Evolutionary conservation across 73 alveolate species (phyloP), one percentile per base, ranked within the genome.

Genomic region (Blepharisma japonicum): DNA sequence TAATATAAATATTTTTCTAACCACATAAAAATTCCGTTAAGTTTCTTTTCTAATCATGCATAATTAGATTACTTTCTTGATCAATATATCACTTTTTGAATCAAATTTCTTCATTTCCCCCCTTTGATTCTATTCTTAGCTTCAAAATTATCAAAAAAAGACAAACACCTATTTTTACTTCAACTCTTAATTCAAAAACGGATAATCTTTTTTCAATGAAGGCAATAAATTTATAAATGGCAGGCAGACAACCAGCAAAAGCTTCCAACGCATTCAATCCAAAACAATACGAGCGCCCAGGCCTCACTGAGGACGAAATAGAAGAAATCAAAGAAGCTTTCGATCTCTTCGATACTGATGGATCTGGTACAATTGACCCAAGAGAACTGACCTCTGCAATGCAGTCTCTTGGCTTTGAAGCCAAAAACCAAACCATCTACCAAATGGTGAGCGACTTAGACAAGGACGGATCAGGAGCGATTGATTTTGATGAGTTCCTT

Each of bases 281-380:
- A 46, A 85, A 81, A 86, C 88, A 83, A 27, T 85, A 79, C 49
- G 86, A 79, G 47, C 68, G 71, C 55, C 68, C 68, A 56, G 86
- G 86, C 27, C 71, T 79, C 68, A 79, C 86, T 67, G 81, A 56
- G 50, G 86, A 79, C 55, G 86, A 79, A 79, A 80, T 71, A 48
- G 87, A 84, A 78, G 87, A 78, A 78, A 84, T 84, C 56, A 84
- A 78, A 78, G 91, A 84, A 84, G 91, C 80, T 56, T 84, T 84
- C 76, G 74, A 78, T 78, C 80, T 84, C 79, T 84, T 78, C 68
- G 91, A 84, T 68, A 68, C 81, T 2, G 86, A 77, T 68, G 80
- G 39, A 84, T 79, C 79, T 71, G 86, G 86, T 5, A 32, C 74
- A 45, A 84, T 84, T 55, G 71, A 77, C 71, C 87, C 87, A 2